Evolutionary conservation across 495 filamentous ascomycete genomes (phyloP).

Genomic region (Letharia columbiana): DNA sequence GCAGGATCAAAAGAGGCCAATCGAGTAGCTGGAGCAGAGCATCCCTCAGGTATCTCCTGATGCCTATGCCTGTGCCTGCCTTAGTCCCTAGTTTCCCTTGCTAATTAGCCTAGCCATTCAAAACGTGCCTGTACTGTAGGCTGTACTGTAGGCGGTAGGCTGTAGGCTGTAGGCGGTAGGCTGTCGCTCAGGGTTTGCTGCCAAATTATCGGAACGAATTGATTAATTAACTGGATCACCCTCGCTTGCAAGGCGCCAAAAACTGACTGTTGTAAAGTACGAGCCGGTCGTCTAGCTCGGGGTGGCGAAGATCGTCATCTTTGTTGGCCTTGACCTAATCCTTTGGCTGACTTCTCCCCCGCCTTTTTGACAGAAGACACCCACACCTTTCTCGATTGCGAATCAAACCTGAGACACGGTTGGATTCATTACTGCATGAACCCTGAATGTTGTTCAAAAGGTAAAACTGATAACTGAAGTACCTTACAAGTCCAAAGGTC

Average conservation of each 20-base stretch:
- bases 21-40: not conserved
- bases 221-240: slow-evolving; percentile 1
- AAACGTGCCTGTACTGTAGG: not conserved
- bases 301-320: slow-evolving; percentile 2
- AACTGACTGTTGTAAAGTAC: too few relatives aligned
- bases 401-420: not conserved
- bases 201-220: not conserved
- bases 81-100: not conserved
- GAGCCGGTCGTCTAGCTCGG: not conserved
- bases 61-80: too few relatives aligned
- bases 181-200: not conserved
- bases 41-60: too few relatives aligned
- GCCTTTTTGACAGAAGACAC: not conserved
- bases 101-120: not conserved
- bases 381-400: not conserved
- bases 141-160: too few relatives aligned
- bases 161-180: too few relatives aligned
- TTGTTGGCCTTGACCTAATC: not conserved
- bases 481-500: too few relatives aligned
- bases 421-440: not conserved
- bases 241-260: slow-evolving; percentile 1
- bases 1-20: slow-evolving; percentile 1
- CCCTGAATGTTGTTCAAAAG: not conserved
- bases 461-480: not conserved
- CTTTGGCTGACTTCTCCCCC: not conserved